Evolutionary conservation across 495 filamentous ascomycete genomes (phyloP), one percentile per base, ranked within the genome.

Genomic region (Astrocystis sublimbata): DNA sequence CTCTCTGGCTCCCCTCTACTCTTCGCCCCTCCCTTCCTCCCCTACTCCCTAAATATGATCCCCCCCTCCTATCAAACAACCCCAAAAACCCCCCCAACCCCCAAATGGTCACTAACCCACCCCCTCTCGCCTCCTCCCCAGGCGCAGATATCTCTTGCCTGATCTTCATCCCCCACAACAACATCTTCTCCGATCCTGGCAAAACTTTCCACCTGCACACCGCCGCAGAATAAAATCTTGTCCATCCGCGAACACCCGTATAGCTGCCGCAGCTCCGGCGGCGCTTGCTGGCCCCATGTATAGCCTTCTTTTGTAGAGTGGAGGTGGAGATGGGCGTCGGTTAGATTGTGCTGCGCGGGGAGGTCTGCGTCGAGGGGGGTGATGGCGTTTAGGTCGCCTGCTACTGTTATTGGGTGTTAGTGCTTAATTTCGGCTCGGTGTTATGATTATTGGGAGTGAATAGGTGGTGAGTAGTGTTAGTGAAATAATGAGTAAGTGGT

Each of bases 341-440:
- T 65, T 71, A 7, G 76, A 79, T 46, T 85, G 83, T 17, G 61
- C 23, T 2, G 81, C 81, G 9, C 82, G 83, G 2, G 72, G 69
- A 86, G 75, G 64, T 80, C 86, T 8, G 81, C 80, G 65, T 87
- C 83, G 47, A 69, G 68, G 1, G 86, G 74, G 1, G 66, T 70
- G 63, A 85, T 83, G 13, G 85, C 83, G 47, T 87, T 86, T 30
- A 85, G 71, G 64, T 86, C 83, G 1, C 84, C 85, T 0, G 76
- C 74, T 62, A 62, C 77, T 59, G 21, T 38, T 17, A 1, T 2
- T 5, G 9, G 0, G 19, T 59, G 12, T 36, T 36, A 36, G 33
- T n/a, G n/a, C n/a, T n/a, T n/a, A n/a, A n/a, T n/a, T n/a, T n/a
- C n/a, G n/a, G n/a, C n/a, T n/a, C n/a, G n/a, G n/a, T n/a, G n/a